These are phyloP conservation scores for Mycogone perniciosa DNA, from an alignment of 2,329 filamentous ascomycete species.

Conservation along the genomic window DNA sequence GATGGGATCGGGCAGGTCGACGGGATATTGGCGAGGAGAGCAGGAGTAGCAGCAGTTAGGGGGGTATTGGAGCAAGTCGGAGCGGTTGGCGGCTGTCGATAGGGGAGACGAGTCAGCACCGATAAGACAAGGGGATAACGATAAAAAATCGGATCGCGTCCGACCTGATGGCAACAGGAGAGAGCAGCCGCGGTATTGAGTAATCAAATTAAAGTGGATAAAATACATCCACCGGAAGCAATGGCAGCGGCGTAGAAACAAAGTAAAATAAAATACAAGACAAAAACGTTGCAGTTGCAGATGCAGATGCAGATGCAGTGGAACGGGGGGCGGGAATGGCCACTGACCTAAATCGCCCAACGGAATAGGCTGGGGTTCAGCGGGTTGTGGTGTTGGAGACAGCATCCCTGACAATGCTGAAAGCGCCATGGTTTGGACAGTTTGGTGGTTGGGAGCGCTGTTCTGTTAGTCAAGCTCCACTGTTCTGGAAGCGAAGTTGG, in stretches of 20 bases:
- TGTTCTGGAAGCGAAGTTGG: background rate
- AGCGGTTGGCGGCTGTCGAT: constrained; percentile 2
- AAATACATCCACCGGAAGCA: background rate
- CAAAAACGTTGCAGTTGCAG: constrained; percentile 3
- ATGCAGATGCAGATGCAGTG: background rate
- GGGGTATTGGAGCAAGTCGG: constrained; percentile 1
- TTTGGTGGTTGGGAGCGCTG: constrained; percentile 1
- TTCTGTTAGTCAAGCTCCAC: background rate
- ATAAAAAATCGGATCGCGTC: no score
- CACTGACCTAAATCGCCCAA: background rate
- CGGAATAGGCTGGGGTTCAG: constrained; percentile 2
- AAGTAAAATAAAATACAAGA: constrained; percentile 6
- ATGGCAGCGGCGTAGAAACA: background rate
- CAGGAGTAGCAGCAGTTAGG: constrained; percentile 27
- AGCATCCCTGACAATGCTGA: constrained; percentile 12
- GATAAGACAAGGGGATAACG: background rate
- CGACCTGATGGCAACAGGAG: no score
- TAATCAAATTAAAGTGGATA: background rate
- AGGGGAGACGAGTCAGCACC: constrained; percentile 1
- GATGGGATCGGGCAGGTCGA: constrained; percentile 47
- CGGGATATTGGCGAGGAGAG: constrained; percentile 42
- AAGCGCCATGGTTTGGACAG: constrained; percentile 7
- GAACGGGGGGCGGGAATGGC: constrained; percentile 1
- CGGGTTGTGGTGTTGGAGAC: constrained; percentile 3
- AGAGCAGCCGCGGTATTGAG: background rate